Evolutionary conservation across 2,329 filamentous ascomycete genomes (phyloP), one percentile per base, ranked within the genome.

Genomic region (Tolypocladium capitatum): DNA sequence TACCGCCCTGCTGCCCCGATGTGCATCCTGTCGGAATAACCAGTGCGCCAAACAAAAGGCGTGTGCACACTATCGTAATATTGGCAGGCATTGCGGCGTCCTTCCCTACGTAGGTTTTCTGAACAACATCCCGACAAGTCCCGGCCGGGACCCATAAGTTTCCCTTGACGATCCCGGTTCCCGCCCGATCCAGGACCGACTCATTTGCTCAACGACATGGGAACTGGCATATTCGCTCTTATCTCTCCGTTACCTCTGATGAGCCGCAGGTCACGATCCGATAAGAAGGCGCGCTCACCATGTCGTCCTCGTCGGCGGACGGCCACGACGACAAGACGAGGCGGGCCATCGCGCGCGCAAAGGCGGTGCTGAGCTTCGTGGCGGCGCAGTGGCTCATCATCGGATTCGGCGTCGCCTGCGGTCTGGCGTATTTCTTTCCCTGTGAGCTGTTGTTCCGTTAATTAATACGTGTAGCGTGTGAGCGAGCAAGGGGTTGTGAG

Each of bases 311-410:
- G 4, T 2, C 24, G 16, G 24, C 38, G 24, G 38, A 28, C 38
- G 38, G 4, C 24, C 8, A 4, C 38, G 8, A 28, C 5, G 38
- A 24, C 38, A 30, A 24, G 20, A 6, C 8, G 16, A 16, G 30
- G 16, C 27, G 27, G 16, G 40, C 24, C 24, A 16, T 32, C 14
- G 34, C n/a, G 24, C 34, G 41, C 31, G 33, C 40, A 14, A 47
- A 48, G 46, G 32, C 51, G 34, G 48, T 51, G 11, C 46, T 46
- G 44, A 50, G 52, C 50, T 63, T 76, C 48, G 44, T 78, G 43
- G 60, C 68, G 45, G 72, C 75, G 48, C 81, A 84, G 65, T 84
- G 80, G 76, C 74, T 84, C 48, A 68, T 84, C 18, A 71, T 84
- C 48, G 77, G 73, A 18, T 80, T 84, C 54, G 76, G 68, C 1